phyloP scores from a whole-genome alignment of 352 stramenopile species.

The Phytophthora citricola region DNA sequence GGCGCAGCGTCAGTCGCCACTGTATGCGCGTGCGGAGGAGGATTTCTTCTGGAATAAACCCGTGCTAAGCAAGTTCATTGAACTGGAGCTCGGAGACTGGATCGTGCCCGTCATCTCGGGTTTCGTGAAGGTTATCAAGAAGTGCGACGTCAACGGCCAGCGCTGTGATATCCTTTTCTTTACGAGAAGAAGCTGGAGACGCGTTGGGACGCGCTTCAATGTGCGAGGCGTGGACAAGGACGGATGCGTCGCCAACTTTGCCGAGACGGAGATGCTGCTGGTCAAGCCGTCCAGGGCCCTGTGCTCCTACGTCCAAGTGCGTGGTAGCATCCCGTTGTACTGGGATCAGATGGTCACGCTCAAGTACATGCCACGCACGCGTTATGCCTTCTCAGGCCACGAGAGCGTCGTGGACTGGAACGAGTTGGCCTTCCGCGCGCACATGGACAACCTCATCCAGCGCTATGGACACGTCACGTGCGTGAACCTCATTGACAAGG shows the following conservation, averaged over 20 bases:
- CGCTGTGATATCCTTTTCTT: conserved; percentile 83
- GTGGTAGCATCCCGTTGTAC: conserved; percentile 95
- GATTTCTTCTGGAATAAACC: conserved; percentile 95
- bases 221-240: conserved; percentile 90
- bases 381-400: conserved; percentile 68
- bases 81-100: conserved; percentile 72
- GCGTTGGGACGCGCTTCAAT: conserved; percentile 92
- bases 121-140: conserved; percentile 65
- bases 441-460: conserved; percentile 72
- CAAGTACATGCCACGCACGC: conserved; percentile 92
- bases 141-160: conserved; percentile 54
- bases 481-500: conserved; percentile 96
- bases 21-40: conserved; percentile 74
- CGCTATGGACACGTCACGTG: conserved; percentile 85
- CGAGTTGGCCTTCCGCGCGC: conserved; percentile 58
- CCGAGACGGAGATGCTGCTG: conserved; percentile 94
- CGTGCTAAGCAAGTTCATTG: conserved; percentile 57
- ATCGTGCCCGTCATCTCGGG: conserved; percentile 82
- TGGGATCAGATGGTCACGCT: conserved; percentile 91
- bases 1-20: conserved; percentile 29
- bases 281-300: conserved; percentile 45
- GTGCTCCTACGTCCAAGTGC: conserved; percentile 85
- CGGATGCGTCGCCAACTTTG: conserved; percentile 95
- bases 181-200: conserved; percentile 73
- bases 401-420: conserved; percentile 60